Percentiles rank a stretch among this genome's conserved stretches.
Evolutionary conservation across 2,329 filamentous ascomycete species (phyloP).

Genomic region (Scytalidium lignicola): DNA sequence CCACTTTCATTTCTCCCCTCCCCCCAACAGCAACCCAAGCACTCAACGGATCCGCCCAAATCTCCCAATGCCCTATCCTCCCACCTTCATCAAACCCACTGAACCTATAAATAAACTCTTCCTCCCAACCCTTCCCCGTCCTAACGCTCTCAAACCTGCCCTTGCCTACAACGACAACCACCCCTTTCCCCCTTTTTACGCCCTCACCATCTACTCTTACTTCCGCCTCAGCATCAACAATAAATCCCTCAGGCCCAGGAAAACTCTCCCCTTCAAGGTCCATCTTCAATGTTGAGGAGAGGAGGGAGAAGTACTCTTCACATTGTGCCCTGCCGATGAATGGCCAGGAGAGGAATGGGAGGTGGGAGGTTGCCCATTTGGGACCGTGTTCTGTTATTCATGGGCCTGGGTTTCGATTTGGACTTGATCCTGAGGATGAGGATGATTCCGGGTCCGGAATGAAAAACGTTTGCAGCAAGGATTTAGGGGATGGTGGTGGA

Average conservation of each 20-base stretch:
- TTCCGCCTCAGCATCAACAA: slow-evolving; percentile 29
- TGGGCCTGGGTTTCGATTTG: no score
- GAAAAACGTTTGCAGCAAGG: no score
- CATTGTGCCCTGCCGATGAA: slow-evolving; percentile 29
- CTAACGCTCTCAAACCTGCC: slow-evolving; percentile 30
- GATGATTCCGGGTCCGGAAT: no score
- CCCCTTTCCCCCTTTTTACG: slow-evolving; percentile 18
- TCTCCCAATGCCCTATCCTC: slow-evolving; percentile 36
- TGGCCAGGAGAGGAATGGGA: slow-evolving; percentile 34
- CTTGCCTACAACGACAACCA: slow-evolving; percentile 32
- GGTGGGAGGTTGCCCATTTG: slow-evolving; percentile 27
- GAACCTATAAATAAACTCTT: slow-evolving; percentile 35
- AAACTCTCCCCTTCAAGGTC: slow-evolving; percentile 2
- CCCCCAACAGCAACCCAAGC: slow-evolving; percentile 32
- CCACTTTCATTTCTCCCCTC: no score
- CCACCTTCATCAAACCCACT: slow-evolving; percentile 33
- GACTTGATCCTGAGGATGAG: no score
- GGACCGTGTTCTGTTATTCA: slow-evolving; percentile 38
- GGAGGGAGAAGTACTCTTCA: slow-evolving; percentile 32
- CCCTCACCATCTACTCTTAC: neutral
- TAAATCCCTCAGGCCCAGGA: slow-evolving; percentile 1
- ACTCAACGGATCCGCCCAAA: slow-evolving; percentile 38
- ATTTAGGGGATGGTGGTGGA: no score
- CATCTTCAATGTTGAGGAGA: slow-evolving; percentile 25
- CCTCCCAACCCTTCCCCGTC: slow-evolving; percentile 35